Base-by-base conservation (phyloP, 257 asterid genomes). In the Anisodus tanguticus region DNA sequence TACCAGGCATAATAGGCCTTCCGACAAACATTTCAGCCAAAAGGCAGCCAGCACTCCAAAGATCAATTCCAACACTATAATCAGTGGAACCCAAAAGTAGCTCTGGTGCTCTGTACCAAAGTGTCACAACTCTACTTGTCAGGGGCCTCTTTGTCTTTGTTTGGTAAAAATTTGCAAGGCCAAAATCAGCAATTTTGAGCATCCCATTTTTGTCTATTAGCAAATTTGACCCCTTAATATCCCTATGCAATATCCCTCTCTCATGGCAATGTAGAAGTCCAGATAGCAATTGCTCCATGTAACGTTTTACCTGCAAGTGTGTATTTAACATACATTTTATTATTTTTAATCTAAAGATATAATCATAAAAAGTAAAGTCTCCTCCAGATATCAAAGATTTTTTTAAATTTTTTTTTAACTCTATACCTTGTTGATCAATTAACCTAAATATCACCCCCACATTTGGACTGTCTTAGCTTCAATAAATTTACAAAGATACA, bases 41-140 rank as follows among this genome's bases (percentile, higher is more conserved):
- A 80, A 93, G 88, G 83, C 98, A 94, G 6, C 98, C 98, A 9
- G 89, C 93, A 82, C 98, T 94, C 97, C 97, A 94, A 9, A 93
- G 93, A 89, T 93, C 97, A 85, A 93, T 89, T 19, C 95, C 98
- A n/a, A 91, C 94, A 60, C 94, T 94, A 82, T 93, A 94, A 87
- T 93, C 93, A 6, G 93, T 94, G 8, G 92, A 87, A 37, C 98
- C 94, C 68, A 93, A 88, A 47, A 94, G 90, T 16, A 93, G 86
- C 62, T 94, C 98, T 4, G 98, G 98, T 55, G 98, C 97, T 83
- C 98, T 91, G 22, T 94, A 94, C 98, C 98, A 94, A 5, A 94
- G 83, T 13, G 98, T 94, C 60, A 94, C 98, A 64, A 94, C 98
- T 84, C 97, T 87, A 85, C 90, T 92, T 1, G 98, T 94, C 0